Evolutionary conservation across 768 basidiomycete genomes (phyloP).

Genomic region (Boletus fagicola): DNA sequence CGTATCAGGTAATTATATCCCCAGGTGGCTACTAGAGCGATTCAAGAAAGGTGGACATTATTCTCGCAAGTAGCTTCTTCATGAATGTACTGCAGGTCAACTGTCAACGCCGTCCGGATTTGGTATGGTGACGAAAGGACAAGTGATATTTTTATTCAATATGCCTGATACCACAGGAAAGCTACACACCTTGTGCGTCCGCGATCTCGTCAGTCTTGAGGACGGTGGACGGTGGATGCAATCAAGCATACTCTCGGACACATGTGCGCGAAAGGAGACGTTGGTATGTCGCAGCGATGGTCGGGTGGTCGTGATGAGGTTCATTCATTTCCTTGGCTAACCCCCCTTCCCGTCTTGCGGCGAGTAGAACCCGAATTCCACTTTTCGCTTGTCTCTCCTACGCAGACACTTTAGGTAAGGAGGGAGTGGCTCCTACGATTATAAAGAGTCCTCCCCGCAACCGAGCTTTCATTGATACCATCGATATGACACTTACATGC

Average conservation of each 20-base stretch:
- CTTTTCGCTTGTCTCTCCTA: neutral
- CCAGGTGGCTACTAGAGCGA: neutral
- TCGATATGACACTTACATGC: too few species aligned
- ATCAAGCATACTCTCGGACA: too few species aligned
- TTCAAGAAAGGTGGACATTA: neutral
- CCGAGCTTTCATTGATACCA: too few species aligned
- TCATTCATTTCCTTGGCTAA: neutral
- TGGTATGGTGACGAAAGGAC: neutral
- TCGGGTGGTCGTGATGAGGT: neutral
- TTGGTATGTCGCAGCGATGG: neutral
- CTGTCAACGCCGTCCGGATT: neutral
- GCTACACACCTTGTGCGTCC: neutral
- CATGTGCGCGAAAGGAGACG: too few species aligned
- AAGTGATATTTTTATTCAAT: neutral
- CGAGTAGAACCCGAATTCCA: neutral
- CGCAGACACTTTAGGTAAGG: too few species aligned
- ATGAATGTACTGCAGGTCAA: neutral
- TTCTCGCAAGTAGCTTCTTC: neutral
- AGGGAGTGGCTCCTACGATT: too few species aligned
- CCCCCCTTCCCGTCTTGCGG: neutral
- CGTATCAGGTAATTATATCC: neutral
- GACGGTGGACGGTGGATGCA: too few species aligned
- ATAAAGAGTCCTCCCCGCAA: too few species aligned
- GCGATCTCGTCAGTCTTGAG: neutral
- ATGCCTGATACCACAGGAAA: too few species aligned